These are phyloP conservation scores for Nyctanthes arbortristis DNA, from an alignment of 257 asterid species.

Conservation along the genomic window DNA sequence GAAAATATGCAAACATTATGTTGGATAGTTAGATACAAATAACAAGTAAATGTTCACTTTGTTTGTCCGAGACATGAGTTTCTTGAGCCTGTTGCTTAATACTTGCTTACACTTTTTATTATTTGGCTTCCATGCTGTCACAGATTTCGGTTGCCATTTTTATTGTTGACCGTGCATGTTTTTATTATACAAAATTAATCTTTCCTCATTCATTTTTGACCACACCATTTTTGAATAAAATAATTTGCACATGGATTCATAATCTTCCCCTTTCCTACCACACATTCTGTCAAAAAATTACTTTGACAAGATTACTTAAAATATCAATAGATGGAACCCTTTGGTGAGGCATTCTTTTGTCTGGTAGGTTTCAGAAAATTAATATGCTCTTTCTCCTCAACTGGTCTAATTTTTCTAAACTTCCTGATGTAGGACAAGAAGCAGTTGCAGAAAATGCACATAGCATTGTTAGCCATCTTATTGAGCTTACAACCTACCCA, in stretches of 20 bases:
- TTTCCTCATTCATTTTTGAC: too few relatives aligned
- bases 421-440: constrained; percentile 61
- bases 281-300: too few relatives aligned
- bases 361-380: not conserved
- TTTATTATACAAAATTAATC: too few relatives aligned
- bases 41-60: too few relatives aligned
- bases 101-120: not conserved
- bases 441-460: constrained; percentile 68
- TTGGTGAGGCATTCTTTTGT: not conserved
- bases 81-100: not conserved
- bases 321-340: too few relatives aligned
- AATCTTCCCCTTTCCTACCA: too few relatives aligned
- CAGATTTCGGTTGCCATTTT: not conserved
- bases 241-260: too few relatives aligned
- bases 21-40: too few relatives aligned
- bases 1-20: too few relatives aligned
- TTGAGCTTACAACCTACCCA: constrained; percentile 54
- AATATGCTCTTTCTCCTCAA: constrained; percentile 12
- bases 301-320: too few relatives aligned
- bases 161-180: not conserved
- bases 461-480: constrained; percentile 50
- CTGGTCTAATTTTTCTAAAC: constrained; percentile 14
- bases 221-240: too few relatives aligned
- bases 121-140: not conserved
- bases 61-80: not conserved